Conservation (phyloP, 2,329 filamentous ascomycete species). For the Pyrenophora tritici-repentis region DNA sequence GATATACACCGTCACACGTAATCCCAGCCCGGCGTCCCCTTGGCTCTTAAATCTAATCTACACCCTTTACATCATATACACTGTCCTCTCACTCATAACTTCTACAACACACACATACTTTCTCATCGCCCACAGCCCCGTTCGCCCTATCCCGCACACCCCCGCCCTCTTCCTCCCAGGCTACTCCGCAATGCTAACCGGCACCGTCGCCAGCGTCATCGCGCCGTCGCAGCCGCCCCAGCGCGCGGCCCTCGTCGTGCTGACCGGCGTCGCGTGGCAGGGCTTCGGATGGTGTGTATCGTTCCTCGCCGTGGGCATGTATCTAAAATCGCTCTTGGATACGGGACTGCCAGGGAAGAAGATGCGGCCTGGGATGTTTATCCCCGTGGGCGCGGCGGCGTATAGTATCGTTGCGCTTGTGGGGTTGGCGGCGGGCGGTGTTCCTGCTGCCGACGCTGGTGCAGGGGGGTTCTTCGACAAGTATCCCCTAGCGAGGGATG, state of each 20-base stretch:
- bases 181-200: conserved; percentile 71
- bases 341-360: conserved; percentile 63
- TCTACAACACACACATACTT: conserved; percentile 60
- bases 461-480: conserved; percentile 29
- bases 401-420: conserved; percentile 74
- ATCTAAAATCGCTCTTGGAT: conserved; percentile 69
- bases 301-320: conserved; percentile 70
- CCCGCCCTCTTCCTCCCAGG: conserved; percentile 71
- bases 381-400: conserved; percentile 70
- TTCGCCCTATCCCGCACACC: conserved; percentile 67
- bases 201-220: conserved; percentile 70
- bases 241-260: conserved; percentile 62
- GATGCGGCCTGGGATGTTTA: conserved; percentile 70
- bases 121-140: conserved; percentile 63
- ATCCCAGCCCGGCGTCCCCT: conserved; percentile 34
- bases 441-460: conserved; percentile 46
- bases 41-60: conserved; percentile 45
- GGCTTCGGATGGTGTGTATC: conserved; percentile 70
- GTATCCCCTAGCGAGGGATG: conserved; percentile 22
- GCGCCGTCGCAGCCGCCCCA: conserved; percentile 60
- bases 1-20: conserved; percentile 34
- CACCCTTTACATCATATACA: conserved; percentile 51
- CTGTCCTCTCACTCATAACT: conserved; percentile 39
- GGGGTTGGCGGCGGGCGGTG: conserved; percentile 61
- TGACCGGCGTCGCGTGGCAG: conserved; percentile 69